Evolutionary conservation across 2,329 filamentous ascomycete genomes (phyloP), one percentile per base, ranked within the genome.

Genomic region (Calonectria hawksworthii): DNA sequence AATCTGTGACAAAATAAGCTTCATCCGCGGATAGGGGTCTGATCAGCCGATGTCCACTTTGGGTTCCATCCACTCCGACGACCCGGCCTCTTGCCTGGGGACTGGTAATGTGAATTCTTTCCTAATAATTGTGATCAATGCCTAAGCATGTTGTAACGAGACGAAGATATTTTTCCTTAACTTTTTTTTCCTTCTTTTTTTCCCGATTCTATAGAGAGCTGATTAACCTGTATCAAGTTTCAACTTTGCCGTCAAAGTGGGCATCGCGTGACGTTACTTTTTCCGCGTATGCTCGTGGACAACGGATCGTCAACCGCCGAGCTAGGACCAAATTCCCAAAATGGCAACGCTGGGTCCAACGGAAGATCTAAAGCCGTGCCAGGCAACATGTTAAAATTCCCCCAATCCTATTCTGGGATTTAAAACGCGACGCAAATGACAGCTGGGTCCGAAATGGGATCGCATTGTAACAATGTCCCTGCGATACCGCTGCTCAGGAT

Each of bases 41-140:
- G 3, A 47, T 47, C 21, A n/a, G 44, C 13, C 10, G 9, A 47
- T n/a, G 10, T 23, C 9, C 44, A 47, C n/a, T 5, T n/a, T 4
- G 9, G 9, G 44, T 47, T 47, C 4, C 44, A 13, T 47, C 11
- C 1, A 23, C n/a, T n/a, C 44, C 44, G 44, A 47, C 18, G n/a
- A n/a, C 23, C 44, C 44, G 44, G 1, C 21, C 18, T 23, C n/a
- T 23, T 47, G 34, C 11, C 6, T 4, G 6, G n/a, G 4, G 13
- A 23, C 2, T 3, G 1, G 4, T 23, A 3, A 3, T 47, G 44
- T 47, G 1, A 13, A 9, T 5, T 2, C 1, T 23, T 23, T 13
- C 44, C 11, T n/a, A n/a, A n/a, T n/a, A n/a, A n/a, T n/a, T n/a
- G n/a, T n/a, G n/a, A n/a, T n/a, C n/a, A n/a, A n/a, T n/a, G n/a